Percentiles rank a stretch among this genome's conserved stretches.
Evolutionary conservation across 2,329 filamentous ascomycete species (phyloP).

Genomic region (Lasiodiplodia gonubiensis): DNA sequence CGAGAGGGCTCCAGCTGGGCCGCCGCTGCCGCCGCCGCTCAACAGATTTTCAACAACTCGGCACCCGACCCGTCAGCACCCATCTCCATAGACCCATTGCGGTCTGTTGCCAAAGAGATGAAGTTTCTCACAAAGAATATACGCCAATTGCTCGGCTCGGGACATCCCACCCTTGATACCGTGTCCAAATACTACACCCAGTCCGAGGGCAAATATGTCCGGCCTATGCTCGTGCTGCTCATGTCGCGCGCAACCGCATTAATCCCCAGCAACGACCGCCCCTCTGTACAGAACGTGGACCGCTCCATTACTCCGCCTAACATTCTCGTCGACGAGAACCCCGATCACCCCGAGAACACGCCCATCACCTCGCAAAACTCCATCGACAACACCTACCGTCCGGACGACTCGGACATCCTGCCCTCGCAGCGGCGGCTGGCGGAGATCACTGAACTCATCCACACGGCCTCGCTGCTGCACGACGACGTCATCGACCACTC

Average conservation of each 20-base stretch:
- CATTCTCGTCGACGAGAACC: constrained; percentile 82
- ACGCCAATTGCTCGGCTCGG: constrained; percentile 87
- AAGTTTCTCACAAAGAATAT: constrained; percentile 95
- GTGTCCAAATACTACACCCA: constrained; percentile 98
- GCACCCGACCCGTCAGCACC: constrained; percentile 63
- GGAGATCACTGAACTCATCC: constrained; percentile 96
- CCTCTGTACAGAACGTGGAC: constrained; percentile 54
- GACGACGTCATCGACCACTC: constrained; percentile 98
- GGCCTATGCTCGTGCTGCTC: constrained; percentile 90
- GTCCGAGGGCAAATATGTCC: constrained; percentile 94
- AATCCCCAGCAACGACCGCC: constrained; percentile 62
- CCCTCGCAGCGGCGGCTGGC: constrained; percentile 92
- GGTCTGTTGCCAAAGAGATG: constrained; percentile 93
- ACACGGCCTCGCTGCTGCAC: constrained; percentile 93
- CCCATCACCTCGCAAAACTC: constrained; percentile 59
- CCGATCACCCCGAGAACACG: constrained; percentile 60
- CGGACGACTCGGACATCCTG: constrained; percentile 71
- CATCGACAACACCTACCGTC: constrained; percentile 52
- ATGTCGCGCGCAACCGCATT: constrained; percentile 95
- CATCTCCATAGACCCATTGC: constrained; percentile 83
- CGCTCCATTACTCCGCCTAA: constrained; percentile 63
- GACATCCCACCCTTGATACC: constrained; percentile 91
- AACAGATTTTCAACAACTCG: constrained; percentile 73
- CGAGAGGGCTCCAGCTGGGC: constrained; percentile 71
- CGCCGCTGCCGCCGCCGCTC: constrained; percentile 70